Conservation (phyloP, 257 asterid species). For the Rehmannia glutinosa region DNA sequence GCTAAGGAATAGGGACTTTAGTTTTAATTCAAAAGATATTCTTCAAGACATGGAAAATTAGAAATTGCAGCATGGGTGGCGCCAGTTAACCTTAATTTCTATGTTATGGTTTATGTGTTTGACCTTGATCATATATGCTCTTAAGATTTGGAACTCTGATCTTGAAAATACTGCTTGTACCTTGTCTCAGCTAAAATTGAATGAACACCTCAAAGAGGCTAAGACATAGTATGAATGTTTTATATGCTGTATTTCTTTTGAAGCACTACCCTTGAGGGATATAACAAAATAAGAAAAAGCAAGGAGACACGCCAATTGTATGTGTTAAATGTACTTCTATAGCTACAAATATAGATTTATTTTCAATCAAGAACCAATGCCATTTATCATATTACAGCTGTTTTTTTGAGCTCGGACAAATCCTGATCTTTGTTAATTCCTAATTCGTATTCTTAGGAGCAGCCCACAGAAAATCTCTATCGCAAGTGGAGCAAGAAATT, state of each 20-base stretch:
- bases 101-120: not conserved
- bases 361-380: slow-evolving; percentile 8
- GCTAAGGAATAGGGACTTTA: too few relatives aligned
- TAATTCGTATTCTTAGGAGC: slow-evolving; percentile 45
- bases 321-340: slow-evolving; percentile 8
- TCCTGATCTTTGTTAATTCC: slow-evolving; percentile 7
- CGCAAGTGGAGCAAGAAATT: slow-evolving; percentile 63
- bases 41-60: too few relatives aligned
- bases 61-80: slow-evolving; percentile 8
- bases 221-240: not conserved
- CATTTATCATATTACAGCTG: slow-evolving; percentile 15
- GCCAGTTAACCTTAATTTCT: not conserved
- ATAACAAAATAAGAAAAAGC: slow-evolving; percentile 12
- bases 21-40: too few relatives aligned
- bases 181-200: slow-evolving; percentile 10
- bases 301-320: not conserved
- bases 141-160: not conserved
- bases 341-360: not conserved
- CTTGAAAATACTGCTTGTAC: slow-evolving; percentile 1
- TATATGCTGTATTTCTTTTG: slow-evolving; percentile 9
- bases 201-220: slow-evolving; percentile 12
- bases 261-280: not conserved
- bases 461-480: slow-evolving; percentile 46
- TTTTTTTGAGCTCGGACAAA: not conserved
- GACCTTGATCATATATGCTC: not conserved